phyloP scores from a whole-genome alignment of 164 flowering plant species.

The Taxillus chinensis region DNA sequence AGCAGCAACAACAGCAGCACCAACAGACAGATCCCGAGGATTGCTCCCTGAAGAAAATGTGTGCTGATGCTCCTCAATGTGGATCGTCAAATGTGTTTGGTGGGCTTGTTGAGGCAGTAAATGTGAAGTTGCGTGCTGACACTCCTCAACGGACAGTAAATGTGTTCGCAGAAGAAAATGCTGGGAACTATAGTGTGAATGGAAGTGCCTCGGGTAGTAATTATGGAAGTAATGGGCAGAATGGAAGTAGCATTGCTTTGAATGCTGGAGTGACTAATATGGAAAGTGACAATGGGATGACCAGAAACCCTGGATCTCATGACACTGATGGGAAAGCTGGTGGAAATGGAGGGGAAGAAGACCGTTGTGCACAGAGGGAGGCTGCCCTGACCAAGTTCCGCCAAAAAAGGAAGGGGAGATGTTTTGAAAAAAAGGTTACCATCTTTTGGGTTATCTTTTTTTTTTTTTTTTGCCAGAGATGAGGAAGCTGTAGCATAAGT shows the following conservation, averaged over 20 bases:
- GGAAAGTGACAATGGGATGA: conserved; percentile 38
- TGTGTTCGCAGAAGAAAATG: conserved; percentile 15
- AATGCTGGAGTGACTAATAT: conserved; percentile 28
- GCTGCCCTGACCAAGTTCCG: conserved; percentile 80
- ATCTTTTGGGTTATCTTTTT: neutral
- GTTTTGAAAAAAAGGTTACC: conserved; percentile 73
- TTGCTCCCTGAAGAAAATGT: conserved; percentile 26
- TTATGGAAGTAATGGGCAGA: conserved; percentile 59
- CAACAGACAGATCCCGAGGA: conserved; percentile 30
- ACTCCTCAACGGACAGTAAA: too few relatives aligned
- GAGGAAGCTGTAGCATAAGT: too few relatives aligned
- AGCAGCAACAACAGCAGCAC: conserved; percentile 8
- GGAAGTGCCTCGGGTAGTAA: conserved; percentile 73
- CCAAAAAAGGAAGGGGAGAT: conserved; percentile 73
- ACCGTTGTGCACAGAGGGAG: conserved; percentile 50
- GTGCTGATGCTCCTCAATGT: conserved; percentile 31
- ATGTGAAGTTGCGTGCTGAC: too few relatives aligned
- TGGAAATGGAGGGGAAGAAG: conserved; percentile 37
- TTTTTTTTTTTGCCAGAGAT: neutral
- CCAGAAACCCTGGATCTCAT: conserved; percentile 34
- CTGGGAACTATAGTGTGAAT: conserved; percentile 42
- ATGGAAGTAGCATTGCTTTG: conserved; percentile 41
- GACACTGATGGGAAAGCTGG: conserved; percentile 26
- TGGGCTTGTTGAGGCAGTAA: conserved; percentile 14
- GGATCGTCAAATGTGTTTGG: conserved; percentile 47